These are phyloP conservation scores for Termitomyces sp. DNA, from an alignment of 768 basidiomycete genomes.

Conservation along the genomic window DNA sequence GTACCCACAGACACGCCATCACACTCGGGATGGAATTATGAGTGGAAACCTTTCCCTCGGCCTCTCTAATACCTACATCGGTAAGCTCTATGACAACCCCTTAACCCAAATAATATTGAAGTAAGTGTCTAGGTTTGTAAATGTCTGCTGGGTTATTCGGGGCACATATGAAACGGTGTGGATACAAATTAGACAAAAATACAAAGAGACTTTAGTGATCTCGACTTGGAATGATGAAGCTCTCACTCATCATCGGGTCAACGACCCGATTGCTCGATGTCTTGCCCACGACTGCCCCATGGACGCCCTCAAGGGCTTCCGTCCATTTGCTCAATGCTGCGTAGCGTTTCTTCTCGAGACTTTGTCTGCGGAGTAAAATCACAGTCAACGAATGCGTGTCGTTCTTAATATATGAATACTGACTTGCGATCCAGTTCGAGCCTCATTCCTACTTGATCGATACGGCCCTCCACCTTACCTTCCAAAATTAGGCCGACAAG, in stretches of 20 bases:
- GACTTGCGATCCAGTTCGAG: conserved; percentile 87
- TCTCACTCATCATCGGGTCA: conserved; percentile 23
- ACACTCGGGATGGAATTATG: conserved; percentile 78
- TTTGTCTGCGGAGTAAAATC: conserved; percentile 48
- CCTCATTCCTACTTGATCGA: conserved; percentile 94
- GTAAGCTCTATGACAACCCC: conserved; percentile 5
- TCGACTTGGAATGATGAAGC: conserved; percentile 8
- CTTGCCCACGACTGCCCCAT: conserved; percentile 71
- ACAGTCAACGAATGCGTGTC: not conserved
- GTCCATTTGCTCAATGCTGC: conserved; percentile 79
- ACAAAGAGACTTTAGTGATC: conserved; percentile 12
- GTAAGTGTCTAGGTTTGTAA: not conserved
- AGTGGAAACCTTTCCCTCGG: conserved; percentile 67
- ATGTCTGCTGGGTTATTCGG: too few species aligned
- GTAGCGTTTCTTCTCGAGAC: conserved; percentile 83
- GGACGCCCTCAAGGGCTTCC: conserved; percentile 70
- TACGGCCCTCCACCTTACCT: conserved; percentile 93
- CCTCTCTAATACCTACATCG: conserved; percentile 31
- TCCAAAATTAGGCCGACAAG: conserved; percentile 92
- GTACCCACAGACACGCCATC: conserved; percentile 84
- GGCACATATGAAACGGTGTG: not conserved
- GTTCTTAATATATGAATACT: conserved; percentile 18
- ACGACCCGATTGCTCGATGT: conserved; percentile 37
- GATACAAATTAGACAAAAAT: conserved; percentile 1
- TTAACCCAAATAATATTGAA: not conserved